Evolutionary conservation across 192 early-diverging fungal species (phyloP).

Genomic region (Dissophora globulifera): DNA sequence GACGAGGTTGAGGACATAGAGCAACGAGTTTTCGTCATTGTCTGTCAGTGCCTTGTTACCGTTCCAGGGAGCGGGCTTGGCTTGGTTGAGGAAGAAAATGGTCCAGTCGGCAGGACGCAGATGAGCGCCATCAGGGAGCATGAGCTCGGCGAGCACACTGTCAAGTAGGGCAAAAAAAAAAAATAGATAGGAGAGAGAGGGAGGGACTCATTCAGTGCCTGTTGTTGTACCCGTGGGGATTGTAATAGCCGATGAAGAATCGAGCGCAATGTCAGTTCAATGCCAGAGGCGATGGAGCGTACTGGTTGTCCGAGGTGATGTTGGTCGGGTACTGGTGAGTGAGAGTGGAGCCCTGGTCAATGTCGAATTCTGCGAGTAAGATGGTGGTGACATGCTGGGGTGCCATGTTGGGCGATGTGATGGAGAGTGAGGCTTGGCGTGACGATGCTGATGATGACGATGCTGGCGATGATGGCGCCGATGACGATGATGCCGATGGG

Average conservation of each 20-base stretch:
- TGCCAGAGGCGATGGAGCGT: slow-evolving; percentile 13
- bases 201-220: too few relatives aligned
- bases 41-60: slow-evolving; percentile 32
- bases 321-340: slow-evolving; percentile 88
- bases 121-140: slow-evolving; percentile 97
- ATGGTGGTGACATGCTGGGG: slow-evolving; percentile 81
- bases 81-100: slow-evolving; percentile 90
- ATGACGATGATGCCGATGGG: neutral
- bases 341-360: slow-evolving; percentile 90
- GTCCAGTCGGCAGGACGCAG: slow-evolving; percentile 95
- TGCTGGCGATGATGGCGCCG: neutral
- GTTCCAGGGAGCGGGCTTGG: slow-evolving; percentile 61
- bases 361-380: slow-evolving; percentile 95
- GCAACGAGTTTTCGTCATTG: slow-evolving; percentile 67
- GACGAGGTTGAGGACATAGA: slow-evolving; percentile 95
- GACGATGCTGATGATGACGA: neutral
- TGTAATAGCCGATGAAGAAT: too few relatives aligned
- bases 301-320: slow-evolving; percentile 88
- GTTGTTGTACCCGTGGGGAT: too few relatives aligned
- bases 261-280: too few relatives aligned
- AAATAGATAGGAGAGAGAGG: too few relatives aligned
- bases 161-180: neutral
- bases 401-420: slow-evolving; percentile 18
- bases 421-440: neutral
- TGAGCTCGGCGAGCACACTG: slow-evolving; percentile 91